Evolutionary conservation across 768 basidiomycete genomes (phyloP).

Genomic region (Dentipellis fragilis): DNA sequence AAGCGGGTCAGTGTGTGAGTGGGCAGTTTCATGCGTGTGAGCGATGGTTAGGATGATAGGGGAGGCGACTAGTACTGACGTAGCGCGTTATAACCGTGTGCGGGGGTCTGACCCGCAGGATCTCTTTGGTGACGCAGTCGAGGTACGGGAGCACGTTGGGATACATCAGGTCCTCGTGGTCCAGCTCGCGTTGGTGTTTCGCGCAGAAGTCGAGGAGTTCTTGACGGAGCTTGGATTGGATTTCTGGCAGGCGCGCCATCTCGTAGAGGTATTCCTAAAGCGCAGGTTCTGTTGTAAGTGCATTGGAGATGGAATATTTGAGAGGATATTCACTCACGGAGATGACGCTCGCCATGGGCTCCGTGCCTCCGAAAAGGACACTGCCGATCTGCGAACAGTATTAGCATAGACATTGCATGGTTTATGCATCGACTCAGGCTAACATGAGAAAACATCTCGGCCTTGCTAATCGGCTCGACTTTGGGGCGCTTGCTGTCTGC

Average conservation of each 20-base stretch:
- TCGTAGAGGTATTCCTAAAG: neutral
- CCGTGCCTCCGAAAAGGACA: neutral
- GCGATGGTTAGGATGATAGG: too few relatives aligned
- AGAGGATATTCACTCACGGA: neutral
- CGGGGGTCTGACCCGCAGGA: neutral
- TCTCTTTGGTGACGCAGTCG: neutral
- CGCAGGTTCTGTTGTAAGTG: neutral
- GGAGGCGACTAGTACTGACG: too few relatives aligned
- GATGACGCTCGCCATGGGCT: neutral
- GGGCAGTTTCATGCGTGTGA: too few relatives aligned
- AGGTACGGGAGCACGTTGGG: neutral
- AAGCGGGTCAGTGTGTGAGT: too few relatives aligned
- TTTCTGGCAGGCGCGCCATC: neutral
- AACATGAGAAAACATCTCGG: neutral
- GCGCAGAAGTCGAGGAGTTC: neutral
- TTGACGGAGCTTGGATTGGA: neutral
- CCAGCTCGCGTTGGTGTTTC: neutral
- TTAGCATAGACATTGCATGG: neutral
- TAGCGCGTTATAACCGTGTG: too few relatives aligned
- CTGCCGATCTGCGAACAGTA: neutral
- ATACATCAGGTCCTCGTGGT: neutral
- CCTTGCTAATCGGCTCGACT: neutral
- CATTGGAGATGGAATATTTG: too few relatives aligned
- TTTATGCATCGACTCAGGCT: neutral
- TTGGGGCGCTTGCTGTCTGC: neutral